Evolutionary conservation across 805 yeast genomes (phyloP).

Genomic region (Metschnikowia aberdeeniae): DNA sequence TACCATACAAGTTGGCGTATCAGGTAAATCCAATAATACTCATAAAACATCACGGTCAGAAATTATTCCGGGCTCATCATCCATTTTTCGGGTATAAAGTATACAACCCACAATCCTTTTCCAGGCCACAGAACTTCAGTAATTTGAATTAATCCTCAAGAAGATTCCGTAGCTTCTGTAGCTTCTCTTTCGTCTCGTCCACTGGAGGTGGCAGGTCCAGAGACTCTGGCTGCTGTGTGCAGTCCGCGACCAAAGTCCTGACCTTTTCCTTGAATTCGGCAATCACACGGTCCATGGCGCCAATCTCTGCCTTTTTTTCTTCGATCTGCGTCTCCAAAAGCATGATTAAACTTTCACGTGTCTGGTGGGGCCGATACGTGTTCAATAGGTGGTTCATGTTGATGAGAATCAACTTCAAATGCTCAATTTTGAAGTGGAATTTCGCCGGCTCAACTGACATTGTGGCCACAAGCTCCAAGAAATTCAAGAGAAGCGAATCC

Average conservation of each 20-base stretch:
- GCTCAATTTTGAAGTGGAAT: constrained; percentile 60
- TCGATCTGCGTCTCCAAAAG: constrained; percentile 68
- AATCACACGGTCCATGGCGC: constrained; percentile 39
- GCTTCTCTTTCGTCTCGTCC: constrained; percentile 1
- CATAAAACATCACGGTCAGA: too few species aligned
- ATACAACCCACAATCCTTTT: too few species aligned
- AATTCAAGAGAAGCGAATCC: constrained; percentile 74
- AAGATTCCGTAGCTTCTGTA: background rate
- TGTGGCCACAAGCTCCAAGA: constrained; percentile 76
- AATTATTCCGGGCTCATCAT: too few species aligned
- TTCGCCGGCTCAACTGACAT: constrained; percentile 69
- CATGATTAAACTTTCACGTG: constrained; percentile 82
- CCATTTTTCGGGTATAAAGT: too few species aligned
- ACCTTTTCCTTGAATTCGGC: constrained; percentile 37
- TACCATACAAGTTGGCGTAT: too few species aligned
- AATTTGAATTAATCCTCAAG: background rate
- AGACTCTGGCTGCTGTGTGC: background rate
- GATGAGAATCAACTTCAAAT: constrained; percentile 73
- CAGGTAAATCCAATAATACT: too few species aligned
- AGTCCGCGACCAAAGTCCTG: constrained; percentile 15
- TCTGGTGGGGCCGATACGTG: constrained; percentile 92
- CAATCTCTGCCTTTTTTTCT: constrained; percentile 53
- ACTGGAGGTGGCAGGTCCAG: background rate
- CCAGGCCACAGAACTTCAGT: too few species aligned
- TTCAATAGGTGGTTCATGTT: constrained; percentile 90